These are phyloP conservation scores for Cadophora malorum DNA, from an alignment of 2,329 filamentous ascomycete genomes.

Conservation along the genomic window DNA sequence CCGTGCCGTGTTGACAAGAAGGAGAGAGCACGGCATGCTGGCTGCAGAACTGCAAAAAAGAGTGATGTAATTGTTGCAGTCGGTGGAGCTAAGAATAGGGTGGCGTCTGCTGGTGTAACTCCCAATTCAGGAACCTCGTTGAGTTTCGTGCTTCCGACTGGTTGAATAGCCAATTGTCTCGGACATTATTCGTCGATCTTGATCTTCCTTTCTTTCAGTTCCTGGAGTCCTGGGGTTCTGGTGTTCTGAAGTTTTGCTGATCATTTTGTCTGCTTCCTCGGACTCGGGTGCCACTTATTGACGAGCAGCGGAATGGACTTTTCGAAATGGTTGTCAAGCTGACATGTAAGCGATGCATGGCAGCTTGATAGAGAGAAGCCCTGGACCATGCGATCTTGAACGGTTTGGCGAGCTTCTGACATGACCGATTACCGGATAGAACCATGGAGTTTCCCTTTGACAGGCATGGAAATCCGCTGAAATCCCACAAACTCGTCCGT, in stretches of 20 bases:
- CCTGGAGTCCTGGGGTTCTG: neutral
- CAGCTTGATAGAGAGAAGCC: neutral
- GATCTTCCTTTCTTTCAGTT: neutral
- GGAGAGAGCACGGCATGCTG: neutral
- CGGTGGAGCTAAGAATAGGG: neutral
- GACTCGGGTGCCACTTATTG: conserved; percentile 1
- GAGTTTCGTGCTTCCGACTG: conserved; percentile 10
- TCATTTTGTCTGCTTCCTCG: neutral
- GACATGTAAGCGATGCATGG: neutral
- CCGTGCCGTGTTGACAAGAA: neutral
- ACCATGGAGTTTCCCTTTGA: conserved; percentile 10
- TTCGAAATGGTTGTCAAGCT: neutral
- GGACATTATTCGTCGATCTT: conserved; percentile 10
- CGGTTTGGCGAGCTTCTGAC: neutral
- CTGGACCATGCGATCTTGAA: neutral
- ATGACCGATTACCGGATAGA: neutral
- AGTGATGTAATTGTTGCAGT: conserved; percentile 4
- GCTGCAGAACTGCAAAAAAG: neutral
- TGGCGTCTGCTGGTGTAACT: neutral
- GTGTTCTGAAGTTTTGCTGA: neutral
- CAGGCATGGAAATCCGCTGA: conserved; percentile 7
- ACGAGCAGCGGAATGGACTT: neutral
- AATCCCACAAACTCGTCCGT: neutral
- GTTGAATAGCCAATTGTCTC: neutral
- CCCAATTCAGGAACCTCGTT: neutral